A percentile compares a stretch with the other conserved stretches of the same genome.
These are phyloP conservation scores for Medicago arabica DNA, from an alignment of 306 rosid species.

Conservation along the genomic window DNA sequence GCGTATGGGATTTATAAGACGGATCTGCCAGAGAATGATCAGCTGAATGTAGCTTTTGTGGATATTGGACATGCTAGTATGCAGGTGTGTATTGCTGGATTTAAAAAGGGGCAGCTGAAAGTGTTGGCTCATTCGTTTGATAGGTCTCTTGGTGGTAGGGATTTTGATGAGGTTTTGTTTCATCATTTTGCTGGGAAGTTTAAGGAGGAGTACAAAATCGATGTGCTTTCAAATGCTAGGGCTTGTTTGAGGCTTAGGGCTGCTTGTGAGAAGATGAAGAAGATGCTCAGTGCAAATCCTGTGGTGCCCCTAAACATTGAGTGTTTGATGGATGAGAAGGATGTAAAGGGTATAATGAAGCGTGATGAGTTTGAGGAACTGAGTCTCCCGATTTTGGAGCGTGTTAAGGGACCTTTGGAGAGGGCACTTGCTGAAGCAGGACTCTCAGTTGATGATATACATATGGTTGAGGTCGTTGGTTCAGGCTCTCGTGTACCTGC, in stretches of 20 bases:
- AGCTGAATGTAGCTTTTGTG: slow-evolving; percentile 85
- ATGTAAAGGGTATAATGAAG: slow-evolving; percentile 82
- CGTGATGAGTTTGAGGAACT: slow-evolving; percentile 91
- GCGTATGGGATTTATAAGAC: slow-evolving; percentile 96
- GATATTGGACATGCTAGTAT: slow-evolving; percentile 95
- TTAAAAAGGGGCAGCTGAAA: slow-evolving; percentile 88
- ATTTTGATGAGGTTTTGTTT: slow-evolving; percentile 87
- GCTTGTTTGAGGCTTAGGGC: slow-evolving; percentile 86
- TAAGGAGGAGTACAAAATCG: slow-evolving; percentile 85
- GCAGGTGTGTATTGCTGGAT: slow-evolving; percentile 97
- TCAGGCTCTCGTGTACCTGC: slow-evolving; percentile 96
- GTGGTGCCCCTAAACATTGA: slow-evolving; percentile 88
- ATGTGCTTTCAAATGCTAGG: slow-evolving; percentile 78
- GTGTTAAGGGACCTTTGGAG: slow-evolving; percentile 86
- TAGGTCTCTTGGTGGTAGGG: slow-evolving; percentile 90
- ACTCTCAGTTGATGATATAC: slow-evolving; percentile 67
- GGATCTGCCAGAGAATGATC: slow-evolving; percentile 84
- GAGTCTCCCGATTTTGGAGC: slow-evolving; percentile 82
- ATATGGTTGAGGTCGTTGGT: slow-evolving; percentile 91
- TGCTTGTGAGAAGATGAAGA: slow-evolving; percentile 93
- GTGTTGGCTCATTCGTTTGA: slow-evolving; percentile 84
- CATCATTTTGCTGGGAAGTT: slow-evolving; percentile 77
- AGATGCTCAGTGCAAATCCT: slow-evolving; percentile 91
- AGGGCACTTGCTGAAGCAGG: slow-evolving; percentile 85
- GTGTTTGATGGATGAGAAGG: slow-evolving; percentile 97